phyloP scores from a whole-genome alignment of 306 rosid genomes.

The Fragaria iinumae region DNA sequence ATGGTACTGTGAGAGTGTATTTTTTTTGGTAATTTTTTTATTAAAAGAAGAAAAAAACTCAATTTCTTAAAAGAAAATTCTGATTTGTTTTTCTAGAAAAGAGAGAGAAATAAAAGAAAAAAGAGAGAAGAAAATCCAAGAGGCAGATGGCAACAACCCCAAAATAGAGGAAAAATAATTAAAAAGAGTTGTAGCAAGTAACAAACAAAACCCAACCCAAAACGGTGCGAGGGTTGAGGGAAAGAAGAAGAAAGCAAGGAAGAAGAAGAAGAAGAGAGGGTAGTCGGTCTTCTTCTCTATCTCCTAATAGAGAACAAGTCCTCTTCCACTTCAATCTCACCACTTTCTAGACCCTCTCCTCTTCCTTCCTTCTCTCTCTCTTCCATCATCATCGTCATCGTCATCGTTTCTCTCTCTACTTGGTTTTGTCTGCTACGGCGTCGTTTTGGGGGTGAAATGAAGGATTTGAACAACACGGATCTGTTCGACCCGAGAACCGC shows the following conservation, averaged over 20 bases:
- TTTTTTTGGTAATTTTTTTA: no score
- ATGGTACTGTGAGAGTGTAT: no score
- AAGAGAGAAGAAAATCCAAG: conserved; percentile 2
- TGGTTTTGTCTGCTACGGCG: background rate
- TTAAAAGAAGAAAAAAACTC: background rate
- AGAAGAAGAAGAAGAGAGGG: background rate
- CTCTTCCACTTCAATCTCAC: background rate
- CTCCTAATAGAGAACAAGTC: background rate
- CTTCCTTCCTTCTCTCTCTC: background rate
- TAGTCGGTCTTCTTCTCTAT: background rate
- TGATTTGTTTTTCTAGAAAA: background rate
- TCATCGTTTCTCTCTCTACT: background rate
- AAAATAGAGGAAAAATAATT: background rate
- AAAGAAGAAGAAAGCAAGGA: background rate
- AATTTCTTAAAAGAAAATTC: background rate
- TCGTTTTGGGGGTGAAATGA: conserved; percentile 16
- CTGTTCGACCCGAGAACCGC: conserved; percentile 64
- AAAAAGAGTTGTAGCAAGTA: background rate
- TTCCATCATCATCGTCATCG: background rate
- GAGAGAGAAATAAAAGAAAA: background rate
- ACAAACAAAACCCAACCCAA: conserved; percentile 4
- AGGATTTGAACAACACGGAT: conserved; percentile 51
- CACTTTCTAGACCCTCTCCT: conserved; percentile 2
- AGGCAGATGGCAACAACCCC: background rate
- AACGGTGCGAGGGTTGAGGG: background rate